A percentile compares a stretch with the other conserved stretches of the same genome.
phyloP scores from a whole-genome alignment of 2,329 filamentous ascomycete genomes.

The Colletotrichum cereale region DNA sequence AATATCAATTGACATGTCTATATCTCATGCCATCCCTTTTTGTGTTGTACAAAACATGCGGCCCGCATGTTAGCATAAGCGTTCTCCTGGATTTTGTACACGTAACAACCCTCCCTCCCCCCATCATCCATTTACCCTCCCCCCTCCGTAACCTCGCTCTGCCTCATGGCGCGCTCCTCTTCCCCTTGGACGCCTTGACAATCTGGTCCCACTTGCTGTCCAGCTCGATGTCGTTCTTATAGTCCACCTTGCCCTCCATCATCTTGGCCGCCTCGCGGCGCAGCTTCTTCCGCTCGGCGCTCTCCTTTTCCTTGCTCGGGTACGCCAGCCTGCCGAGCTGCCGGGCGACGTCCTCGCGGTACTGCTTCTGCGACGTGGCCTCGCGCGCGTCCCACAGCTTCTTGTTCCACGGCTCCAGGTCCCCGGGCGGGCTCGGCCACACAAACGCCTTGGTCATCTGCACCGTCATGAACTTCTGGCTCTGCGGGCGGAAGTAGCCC shows the following conservation, averaged over 20 bases:
- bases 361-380: constrained; percentile 57
- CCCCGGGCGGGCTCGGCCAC: constrained; percentile 80
- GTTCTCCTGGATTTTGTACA: constrained; percentile 33
- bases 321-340: constrained; percentile 49
- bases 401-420: constrained; percentile 74
- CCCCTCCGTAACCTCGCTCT: neutral
- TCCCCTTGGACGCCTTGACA: constrained; percentile 44
- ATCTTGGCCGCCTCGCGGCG: constrained; percentile 70
- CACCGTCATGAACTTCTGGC: constrained; percentile 93
- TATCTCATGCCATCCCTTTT: constrained; percentile 42
- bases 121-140: neutral
- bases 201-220: constrained; percentile 46
- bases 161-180: constrained; percentile 42
- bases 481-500: constrained; percentile 76
- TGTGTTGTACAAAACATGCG: constrained; percentile 42
- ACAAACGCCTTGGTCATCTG: constrained; percentile 90
- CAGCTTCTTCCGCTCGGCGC: constrained; percentile 55
- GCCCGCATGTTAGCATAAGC: constrained; percentile 27
- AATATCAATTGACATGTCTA: constrained; percentile 36
- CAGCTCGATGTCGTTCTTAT: constrained; percentile 51
- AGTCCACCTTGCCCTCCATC: constrained; percentile 67
- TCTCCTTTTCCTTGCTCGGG: constrained; percentile 56
- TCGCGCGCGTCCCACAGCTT: constrained; percentile 67
- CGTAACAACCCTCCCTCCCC: neutral
- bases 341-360: constrained; percentile 50